Conservation (phyloP, 2,329 filamentous ascomycete species). For the Fonsecaea erecta region DNA sequence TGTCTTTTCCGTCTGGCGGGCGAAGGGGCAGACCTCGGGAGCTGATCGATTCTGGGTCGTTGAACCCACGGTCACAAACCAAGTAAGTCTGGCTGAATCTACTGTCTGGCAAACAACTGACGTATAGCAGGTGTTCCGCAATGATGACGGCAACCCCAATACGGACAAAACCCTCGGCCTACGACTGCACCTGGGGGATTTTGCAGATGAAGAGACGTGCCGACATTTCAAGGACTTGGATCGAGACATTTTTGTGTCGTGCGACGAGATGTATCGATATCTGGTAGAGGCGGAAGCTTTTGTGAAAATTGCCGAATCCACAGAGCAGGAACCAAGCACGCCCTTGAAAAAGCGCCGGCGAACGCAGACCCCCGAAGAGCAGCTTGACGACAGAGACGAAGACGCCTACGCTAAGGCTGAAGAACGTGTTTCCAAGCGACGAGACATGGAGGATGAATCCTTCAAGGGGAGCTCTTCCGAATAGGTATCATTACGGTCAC, state of each 20-base stretch:
- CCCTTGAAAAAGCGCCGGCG: constrained; percentile 21
- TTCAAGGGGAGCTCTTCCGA: constrained; percentile 23
- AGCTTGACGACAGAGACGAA: constrained; percentile 23
- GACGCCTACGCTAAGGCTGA: constrained; percentile 19
- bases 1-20: constrained; percentile 42
- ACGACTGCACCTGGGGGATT: constrained; percentile 37
- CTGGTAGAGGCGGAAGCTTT: constrained; percentile 28
- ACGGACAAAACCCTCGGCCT: constrained; percentile 33
- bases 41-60: constrained; percentile 34
- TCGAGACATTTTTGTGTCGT: constrained; percentile 28
- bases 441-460: constrained; percentile 19
- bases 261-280: constrained; percentile 23
- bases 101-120: constrained; percentile 18
- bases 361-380: constrained; percentile 24
- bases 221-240: constrained; percentile 20
- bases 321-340: constrained; percentile 6
- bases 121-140: constrained; percentile 37
- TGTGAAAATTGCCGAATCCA: constrained; percentile 13
- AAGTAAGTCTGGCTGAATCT: constrained; percentile 22
- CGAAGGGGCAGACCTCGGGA: constrained; percentile 32
- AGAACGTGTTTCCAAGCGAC: constrained; percentile 22
- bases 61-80: constrained; percentile 26
- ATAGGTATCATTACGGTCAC: no score
- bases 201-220: constrained; percentile 37
- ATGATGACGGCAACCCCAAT: constrained; percentile 36